Conservation (phyloP, 2,329 filamentous ascomycete genomes). For the Fusarium sp. region DNA sequence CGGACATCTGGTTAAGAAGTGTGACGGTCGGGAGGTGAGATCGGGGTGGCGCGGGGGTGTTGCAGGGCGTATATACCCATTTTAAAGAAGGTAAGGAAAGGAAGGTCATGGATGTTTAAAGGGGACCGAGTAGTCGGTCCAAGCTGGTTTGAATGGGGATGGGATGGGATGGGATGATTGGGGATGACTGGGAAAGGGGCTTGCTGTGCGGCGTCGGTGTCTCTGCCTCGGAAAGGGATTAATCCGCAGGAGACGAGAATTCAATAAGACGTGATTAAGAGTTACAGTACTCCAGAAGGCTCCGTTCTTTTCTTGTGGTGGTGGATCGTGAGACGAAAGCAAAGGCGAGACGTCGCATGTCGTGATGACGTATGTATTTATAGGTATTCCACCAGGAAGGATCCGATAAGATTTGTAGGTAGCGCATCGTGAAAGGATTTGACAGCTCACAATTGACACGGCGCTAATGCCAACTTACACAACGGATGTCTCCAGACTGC, state of each 20-base stretch:
- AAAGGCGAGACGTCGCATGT: not conserved
- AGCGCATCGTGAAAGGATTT: not conserved
- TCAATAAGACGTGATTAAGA: slow-evolving; percentile 10
- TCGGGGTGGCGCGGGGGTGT: slow-evolving; percentile 32
- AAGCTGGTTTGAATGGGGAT: slow-evolving; percentile 11
- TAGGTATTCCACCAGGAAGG: not conserved
- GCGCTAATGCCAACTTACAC: not conserved
- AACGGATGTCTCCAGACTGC: not conserved
- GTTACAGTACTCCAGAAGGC: not conserved
- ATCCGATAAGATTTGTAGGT: slow-evolving; percentile 25
- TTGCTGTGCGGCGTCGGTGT: not conserved
- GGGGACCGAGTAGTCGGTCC: slow-evolving; percentile 11
- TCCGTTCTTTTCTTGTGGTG: not conserved
- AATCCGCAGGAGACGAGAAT: slow-evolving; percentile 14
- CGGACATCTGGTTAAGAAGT: slow-evolving; percentile 20
- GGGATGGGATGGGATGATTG: not conserved
- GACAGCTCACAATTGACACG: slow-evolving; percentile 4
- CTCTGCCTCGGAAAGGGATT: not conserved
- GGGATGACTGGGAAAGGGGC: not conserved
- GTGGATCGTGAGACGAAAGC: not conserved
- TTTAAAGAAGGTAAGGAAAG: slow-evolving; percentile 37
- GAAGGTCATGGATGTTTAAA: slow-evolving; percentile 8
- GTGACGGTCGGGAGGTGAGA: slow-evolving; percentile 4
- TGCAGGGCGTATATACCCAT: slow-evolving; percentile 50
- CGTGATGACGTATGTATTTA: not conserved